Evolutionary conservation across 768 basidiomycete species (phyloP), one percentile per base, ranked within the genome.

Genomic region (Macrolepiota fuliginosa): DNA sequence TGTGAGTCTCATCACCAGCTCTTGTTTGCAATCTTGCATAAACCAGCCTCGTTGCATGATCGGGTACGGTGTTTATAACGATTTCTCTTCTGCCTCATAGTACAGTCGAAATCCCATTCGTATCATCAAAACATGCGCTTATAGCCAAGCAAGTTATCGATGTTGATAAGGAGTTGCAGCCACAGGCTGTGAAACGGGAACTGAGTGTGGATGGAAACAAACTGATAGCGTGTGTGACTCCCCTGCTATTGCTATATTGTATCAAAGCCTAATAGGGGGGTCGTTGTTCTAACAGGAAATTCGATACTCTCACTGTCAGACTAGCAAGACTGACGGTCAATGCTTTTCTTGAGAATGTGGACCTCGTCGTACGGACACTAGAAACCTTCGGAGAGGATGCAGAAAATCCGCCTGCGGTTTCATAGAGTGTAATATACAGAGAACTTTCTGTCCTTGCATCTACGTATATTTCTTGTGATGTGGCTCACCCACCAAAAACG

Each of bases 341-440:
- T 67, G 88, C 87, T 13, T 96, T 92, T 74, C 79, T 97, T 51
- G 94, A 96, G 70, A 95, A 94, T 67, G 81, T 94, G 35, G 92
- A 96, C 70, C 80, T 97, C 37, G 85, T 96, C 52, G 81, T 89
- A 12, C 86, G 91, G 42, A 96, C 94, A 19, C 79, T 97, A 63
- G 83, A 84, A 51, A 86, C 88, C 64, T 96, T 95, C 72, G 88
- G 87, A 11, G 85, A 88, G 58, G 85, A 88, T 60, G 87, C 89
- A 17, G 81, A 77, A 39, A 68, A 67, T 45, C 53, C 60, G 15
- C 52, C 52, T 11, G 4, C 45, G 15, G 17, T 19, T 39, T 27
- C 37, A 42, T 60, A 25, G 24, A 11, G 10, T 25, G 25, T n/a
- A 9, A 29, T 32, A 32, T n/a, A 2, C 11, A 7, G 29, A 32